These are phyloP conservation scores for Coemansia sp. DNA, from an alignment of 192 early-diverging fungal genomes.

Conservation along the genomic window DNA sequence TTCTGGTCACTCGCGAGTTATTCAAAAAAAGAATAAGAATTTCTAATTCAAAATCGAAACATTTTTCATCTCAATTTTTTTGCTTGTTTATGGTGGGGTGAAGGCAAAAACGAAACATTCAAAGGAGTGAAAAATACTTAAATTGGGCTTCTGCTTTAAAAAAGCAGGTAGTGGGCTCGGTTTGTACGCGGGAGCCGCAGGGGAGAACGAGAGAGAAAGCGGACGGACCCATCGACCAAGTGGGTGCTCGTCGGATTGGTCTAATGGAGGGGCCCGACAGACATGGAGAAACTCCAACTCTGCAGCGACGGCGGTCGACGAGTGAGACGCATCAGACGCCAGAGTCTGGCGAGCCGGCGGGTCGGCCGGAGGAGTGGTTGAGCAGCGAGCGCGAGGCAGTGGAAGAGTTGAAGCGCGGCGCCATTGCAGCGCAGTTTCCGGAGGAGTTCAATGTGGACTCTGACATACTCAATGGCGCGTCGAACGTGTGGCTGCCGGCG, in stretches of 20 bases:
- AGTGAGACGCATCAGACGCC: not conserved
- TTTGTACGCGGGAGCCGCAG: not conserved
- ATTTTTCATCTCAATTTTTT: not conserved
- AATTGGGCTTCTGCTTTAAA: too few relatives aligned
- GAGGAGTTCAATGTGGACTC: conserved; percentile 55
- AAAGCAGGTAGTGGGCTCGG: conserved; percentile 1
- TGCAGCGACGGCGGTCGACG: conserved; percentile 1
- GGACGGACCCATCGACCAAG: too few relatives aligned
- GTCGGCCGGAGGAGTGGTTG: conserved; percentile 27
- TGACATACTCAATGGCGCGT: conserved; percentile 38
- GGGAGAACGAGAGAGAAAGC: not conserved
- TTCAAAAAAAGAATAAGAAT: too few relatives aligned
- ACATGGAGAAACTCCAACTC: too few relatives aligned
- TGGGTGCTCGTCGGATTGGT: too few relatives aligned
- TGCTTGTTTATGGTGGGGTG: conserved; percentile 9
- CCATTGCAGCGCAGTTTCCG: conserved; percentile 53
- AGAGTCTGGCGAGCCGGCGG: not conserved
- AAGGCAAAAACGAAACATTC: not conserved
- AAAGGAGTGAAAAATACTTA: not conserved
- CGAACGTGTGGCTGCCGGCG: conserved; percentile 59
- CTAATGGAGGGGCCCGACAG: too few relatives aligned
- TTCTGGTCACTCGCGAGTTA: too few relatives aligned
- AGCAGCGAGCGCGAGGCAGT: conserved; percentile 48
- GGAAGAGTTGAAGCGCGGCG: conserved; percentile 55
- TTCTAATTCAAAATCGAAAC: too few relatives aligned